Evolutionary conservation across 2,329 filamentous ascomycete genomes (phyloP), one percentile per base, ranked within the genome.

Genomic region (Claviceps purpurea): DNA sequence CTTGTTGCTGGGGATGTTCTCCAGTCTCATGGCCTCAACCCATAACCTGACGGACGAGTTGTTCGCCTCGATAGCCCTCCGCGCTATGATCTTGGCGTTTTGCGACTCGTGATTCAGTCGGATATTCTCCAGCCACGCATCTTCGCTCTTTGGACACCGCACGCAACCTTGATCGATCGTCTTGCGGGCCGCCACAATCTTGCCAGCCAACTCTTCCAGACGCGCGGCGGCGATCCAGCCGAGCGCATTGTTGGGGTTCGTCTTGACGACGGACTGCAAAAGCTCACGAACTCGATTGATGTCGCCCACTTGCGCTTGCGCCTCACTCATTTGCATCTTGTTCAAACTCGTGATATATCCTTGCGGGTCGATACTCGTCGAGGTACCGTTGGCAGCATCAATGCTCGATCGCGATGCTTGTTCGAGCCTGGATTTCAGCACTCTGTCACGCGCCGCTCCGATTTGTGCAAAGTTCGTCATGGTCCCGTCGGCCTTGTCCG

Each of bases 381-480:
- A 81, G 54, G 84, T 95, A 40, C 93, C 93, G 5, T 81, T 73
- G 4, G 85, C 80, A 13, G 79, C 83, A 18, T 78, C 81, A 10
- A 73, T 72, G 30, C 83, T 80, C 20, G 76, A 82, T 57, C 84
- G 79, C 4, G 88, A 90, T 7, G 89, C 90, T 64, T 95, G 87
- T 61, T 97, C 91, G 43, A 98, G 75, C 59, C 88, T 84, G n/a
- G 94, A 91, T 65, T 95, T 86, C 50, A 98, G 77, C 42, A 96
- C 93, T 68, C 95, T 96, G 72, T 96, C 89, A 71, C 93, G 83
- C 20, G 93, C 94, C 45, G 90, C 89, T 68, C 94, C 93, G 56
- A 98, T 97, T 67, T 95, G 87, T 45, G 91, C 91, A 65, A 98
- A 98, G 65, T 98, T 96, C 11, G 91, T 98, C 80, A 95, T 93